Percentiles rank a stretch among this genome's conserved stretches.
phyloP scores from a whole-genome alignment of 768 basidiomycete genomes.

The Nevesoporus exiguus region DNA sequence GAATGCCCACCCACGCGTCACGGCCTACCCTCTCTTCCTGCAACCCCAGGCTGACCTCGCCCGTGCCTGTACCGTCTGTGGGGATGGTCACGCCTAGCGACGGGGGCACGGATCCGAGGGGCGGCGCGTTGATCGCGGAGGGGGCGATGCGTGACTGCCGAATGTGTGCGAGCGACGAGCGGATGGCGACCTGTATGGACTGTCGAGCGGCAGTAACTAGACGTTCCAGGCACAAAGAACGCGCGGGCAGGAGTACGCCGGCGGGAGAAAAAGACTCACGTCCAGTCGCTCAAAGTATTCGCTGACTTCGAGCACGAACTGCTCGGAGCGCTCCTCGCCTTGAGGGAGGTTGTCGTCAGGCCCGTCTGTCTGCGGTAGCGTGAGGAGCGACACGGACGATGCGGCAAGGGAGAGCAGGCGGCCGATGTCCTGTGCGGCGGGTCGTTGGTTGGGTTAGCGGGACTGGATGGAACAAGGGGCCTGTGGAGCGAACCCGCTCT shows the following conservation, averaged over 20 bases:
- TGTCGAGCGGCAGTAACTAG: constrained; percentile 23
- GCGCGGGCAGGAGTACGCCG: too few relatives aligned
- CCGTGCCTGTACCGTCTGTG: constrained; percentile 24
- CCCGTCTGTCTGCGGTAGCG: constrained; percentile 78
- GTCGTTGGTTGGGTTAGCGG: neutral
- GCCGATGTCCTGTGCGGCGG: constrained; percentile 61
- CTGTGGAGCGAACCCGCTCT: constrained; percentile 56
- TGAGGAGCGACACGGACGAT: constrained; percentile 73
- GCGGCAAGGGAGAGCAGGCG: constrained; percentile 72
- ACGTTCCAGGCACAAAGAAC: neutral
- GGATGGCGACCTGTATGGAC: constrained; percentile 74
- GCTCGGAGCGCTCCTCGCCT: constrained; percentile 80
- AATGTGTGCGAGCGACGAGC: constrained; percentile 78
- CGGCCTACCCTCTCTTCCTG: constrained; percentile 76
- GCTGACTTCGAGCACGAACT: constrained; percentile 80
- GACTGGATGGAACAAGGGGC: neutral
- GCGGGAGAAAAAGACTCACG: constrained; percentile 38
- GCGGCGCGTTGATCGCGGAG: constrained; percentile 82
- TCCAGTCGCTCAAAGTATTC: constrained; percentile 84
- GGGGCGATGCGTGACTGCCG: constrained; percentile 80
- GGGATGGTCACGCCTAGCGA: constrained; percentile 78
- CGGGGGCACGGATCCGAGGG: constrained; percentile 68
- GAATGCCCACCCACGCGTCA: constrained; percentile 75
- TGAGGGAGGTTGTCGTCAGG: constrained; percentile 67
- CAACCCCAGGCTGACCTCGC: constrained; percentile 52